Evolutionary conservation across 805 yeast genomes (phyloP), one percentile per base, ranked within the genome.

Genomic region (Kodamaea lidongshanica): DNA sequence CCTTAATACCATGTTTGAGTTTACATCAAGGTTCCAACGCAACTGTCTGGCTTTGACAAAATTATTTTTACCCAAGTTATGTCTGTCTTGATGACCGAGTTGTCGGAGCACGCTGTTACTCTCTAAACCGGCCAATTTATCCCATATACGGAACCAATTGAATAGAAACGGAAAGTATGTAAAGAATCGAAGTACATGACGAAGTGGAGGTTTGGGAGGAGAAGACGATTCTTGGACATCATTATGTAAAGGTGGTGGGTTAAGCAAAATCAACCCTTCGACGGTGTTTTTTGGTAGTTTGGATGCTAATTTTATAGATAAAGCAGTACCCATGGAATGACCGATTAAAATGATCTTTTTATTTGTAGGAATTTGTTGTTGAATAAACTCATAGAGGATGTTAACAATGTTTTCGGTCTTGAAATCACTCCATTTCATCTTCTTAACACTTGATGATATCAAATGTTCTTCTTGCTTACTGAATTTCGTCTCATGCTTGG

Each of bases 261-360:
- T 58, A 27, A 75, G 43, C 16, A 75, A 50, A 4, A 69, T 53
- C 23, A 72, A 36, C 0, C 76, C 66, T 40, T 70, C 77, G 0
- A 72, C 70, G 25, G 50, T 61, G 14, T 45, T 41, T 9, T 35
- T 28, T 1, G 65, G 64, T 5, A 72, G 49, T 33, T 42, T 45
- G 19, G 50, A 45, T 4, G 62, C 67, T 15, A 73, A 52, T 36
- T 71, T 72, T 7, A 71, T 53, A 3, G 71, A 54, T 16, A 80
- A 47, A 35, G 67, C 72, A 5, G 83, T 67, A 4, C 89, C 94
- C 77, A 78, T 76, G 2, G 88, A 79, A 55, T 80, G 92, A 11
- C 86, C 88, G 5, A 79, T 52, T 15, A 79, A 43, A 2, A 74
- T 57, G 12, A 71, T 42, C 27, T 52, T 63, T 38, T 74, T 62